A percentile compares a stretch with the other conserved stretches of the same genome.
Conservation (phyloP, 2,329 filamentous ascomycete species). For the Arthrobotrys conoides region DNA sequence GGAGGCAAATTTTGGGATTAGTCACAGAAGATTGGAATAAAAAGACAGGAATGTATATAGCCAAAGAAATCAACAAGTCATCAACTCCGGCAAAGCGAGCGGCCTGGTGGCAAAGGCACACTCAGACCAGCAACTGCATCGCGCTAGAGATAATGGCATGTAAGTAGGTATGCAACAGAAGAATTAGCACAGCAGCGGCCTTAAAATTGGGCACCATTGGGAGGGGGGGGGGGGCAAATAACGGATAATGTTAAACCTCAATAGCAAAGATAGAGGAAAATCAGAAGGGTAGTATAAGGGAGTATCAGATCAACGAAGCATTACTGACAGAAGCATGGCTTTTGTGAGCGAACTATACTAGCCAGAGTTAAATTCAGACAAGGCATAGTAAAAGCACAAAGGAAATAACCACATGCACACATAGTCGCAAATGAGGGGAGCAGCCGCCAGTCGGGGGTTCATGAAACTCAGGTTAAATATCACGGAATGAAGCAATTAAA, state of each 20-base stretch:
- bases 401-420: not conserved
- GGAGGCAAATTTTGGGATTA: conserved; percentile 2
- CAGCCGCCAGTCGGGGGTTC: conserved; percentile 27
- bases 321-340: conserved; percentile 49
- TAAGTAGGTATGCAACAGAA: not conserved
- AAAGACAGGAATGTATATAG: conserved; percentile 16
- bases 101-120: conserved; percentile 36
- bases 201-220: conserved; percentile 9
- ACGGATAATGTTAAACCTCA: not conserved
- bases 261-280: conserved; percentile 2
- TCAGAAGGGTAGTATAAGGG: conserved; percentile 10
- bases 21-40: not conserved
- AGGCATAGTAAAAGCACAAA: not conserved
- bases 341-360: conserved; percentile 29
- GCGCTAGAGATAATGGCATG: conserved; percentile 16
- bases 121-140: conserved; percentile 52
- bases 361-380: conserved; percentile 7
- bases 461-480: conserved; percentile 5
- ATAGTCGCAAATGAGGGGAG: conserved; percentile 21
- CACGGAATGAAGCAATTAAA: conserved; percentile 25
- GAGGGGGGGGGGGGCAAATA: too few relatives aligned
- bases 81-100: conserved; percentile 38
- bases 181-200: not conserved
- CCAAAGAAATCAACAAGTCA: conserved; percentile 2
- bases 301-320: conserved; percentile 27